Base-by-base conservation (phyloP, 108 stramenopile genomes). In the Stephanodiscus triporus region DNA sequence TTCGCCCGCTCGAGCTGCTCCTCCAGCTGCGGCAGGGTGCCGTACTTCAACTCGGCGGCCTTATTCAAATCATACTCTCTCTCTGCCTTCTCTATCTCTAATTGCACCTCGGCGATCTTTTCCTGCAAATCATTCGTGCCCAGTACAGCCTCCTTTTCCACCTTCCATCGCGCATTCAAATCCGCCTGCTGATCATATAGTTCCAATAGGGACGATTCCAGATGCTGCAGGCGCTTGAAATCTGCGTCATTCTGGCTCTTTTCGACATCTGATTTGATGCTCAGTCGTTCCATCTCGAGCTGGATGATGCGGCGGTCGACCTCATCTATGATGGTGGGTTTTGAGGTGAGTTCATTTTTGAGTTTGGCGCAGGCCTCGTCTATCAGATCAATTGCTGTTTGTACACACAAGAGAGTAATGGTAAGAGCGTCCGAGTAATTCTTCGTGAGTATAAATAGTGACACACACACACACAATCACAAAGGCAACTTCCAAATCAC, bases 311-410 rank as follows among this genome's bases (percentile, higher is more conserved):
- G 79, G n/a, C 97, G 80, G 68, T 98, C 97, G 50, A 98, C 90
- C 76, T 97, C 96, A 75, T 98, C 97, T 13, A 95, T 68, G 22
- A 88, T 51, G 11, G 78, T 82, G 36, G 94, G 95, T 60, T 92
- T 93, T 37, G 90, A 91, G 4, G 92, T 90, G 13, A 96, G 79
- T 69, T 93, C 93, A 62, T 94, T 94, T 78, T 94, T 94, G 29
- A 94, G 73, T 63, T 94, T 96, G 43, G 95, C 95, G 78, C 91
- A 94, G 26, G 99, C 98, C 77, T 99, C 99, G 70, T 99, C 99
- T 29, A 99, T 96, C 22, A 99, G 85, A 73, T 99, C 98, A 71
- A 99, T 98, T 8, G 96, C 95, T 77, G 45, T 92, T 92, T 80
- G n/a, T 91, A 92, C 11, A 81, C 81, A 61, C 53, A 85, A 80